Evolutionary conservation across 2,329 filamentous ascomycete genomes (phyloP), one percentile per base, ranked within the genome.

Genomic region (Epichloe baconii): DNA sequence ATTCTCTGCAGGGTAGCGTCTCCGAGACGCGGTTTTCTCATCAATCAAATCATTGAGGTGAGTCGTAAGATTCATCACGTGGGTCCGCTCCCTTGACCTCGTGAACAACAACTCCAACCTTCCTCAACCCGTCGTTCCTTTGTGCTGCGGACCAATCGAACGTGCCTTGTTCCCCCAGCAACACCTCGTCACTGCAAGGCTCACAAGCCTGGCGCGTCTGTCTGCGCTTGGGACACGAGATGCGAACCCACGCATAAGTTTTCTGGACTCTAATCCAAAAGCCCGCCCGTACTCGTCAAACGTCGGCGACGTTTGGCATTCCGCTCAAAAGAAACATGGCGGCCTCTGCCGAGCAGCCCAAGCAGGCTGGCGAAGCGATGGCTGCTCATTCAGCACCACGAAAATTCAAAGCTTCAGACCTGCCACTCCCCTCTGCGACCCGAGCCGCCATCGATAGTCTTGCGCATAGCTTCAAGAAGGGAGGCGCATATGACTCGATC

Each of bases 391-490:
- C 59, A 5, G 54, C 55, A 26, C 49, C 59, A 1, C 65, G 68
- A 58, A 85, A 80, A 60, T 79, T 84, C 64, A 88, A 88, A 65
- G 79, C 85, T 3, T 83, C 83, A 0, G 86, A 91, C 58, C 73
- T 91, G 17, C 86, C 86, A 2, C 69, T 90, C 19, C 19, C 85
- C 5, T 84, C 83, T 3, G 77, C 80, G n/a, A 86, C 87, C 49
- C 77, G 85, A 56, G 77, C 78, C 1, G 82, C 83, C 1, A 88
- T 91, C 52, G 86, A 90, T 59, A 78, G 76, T 15, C 76, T 91
- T 21, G 79, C 86, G n/a, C 83, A 87, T 62, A 83, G 78, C 11
- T 91, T 90, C 71, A 90, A 90, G 68, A 91, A 90, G 70, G 88
- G 88, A 66, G 87, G 87, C 54, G 85, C 85, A 52, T 93, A 90